A percentile compares a stretch with the other conserved stretches of the same genome.
phyloP scores from a whole-genome alignment of 306 rosid species.

The Vachellia pachyceras region DNA sequence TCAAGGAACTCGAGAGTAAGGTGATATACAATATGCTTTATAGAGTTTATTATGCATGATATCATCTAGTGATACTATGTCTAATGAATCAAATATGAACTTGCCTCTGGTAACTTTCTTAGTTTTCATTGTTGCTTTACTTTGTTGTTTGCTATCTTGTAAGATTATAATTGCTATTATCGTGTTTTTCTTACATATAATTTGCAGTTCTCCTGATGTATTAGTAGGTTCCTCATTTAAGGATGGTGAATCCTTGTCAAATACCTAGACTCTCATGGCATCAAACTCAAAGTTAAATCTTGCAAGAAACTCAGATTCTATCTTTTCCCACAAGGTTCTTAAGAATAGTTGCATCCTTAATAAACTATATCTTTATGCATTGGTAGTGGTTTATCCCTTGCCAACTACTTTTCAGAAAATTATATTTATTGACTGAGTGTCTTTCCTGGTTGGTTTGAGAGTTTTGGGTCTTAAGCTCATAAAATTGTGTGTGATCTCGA shows the following conservation, averaged over 20 bases:
- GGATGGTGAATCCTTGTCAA: no score
- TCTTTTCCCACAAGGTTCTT: no score
- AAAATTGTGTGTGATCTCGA: not conserved
- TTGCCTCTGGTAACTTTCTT: not conserved
- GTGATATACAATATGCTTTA: conserved; percentile 47
- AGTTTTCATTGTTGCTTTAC: not conserved
- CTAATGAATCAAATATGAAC: not conserved
- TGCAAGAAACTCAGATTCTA: no score
- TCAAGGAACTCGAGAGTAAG: conserved; percentile 65
- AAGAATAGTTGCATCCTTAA: no score
- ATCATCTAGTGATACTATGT: not conserved
- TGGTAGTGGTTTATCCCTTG: not conserved
- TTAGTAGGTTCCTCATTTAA: not conserved
- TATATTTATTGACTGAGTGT: not conserved
- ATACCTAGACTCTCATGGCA: no score
- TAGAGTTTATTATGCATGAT: not conserved
- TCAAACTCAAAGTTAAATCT: no score
- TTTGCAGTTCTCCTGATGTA: not conserved
- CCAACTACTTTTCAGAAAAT: not conserved
- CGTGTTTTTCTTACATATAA: not conserved
- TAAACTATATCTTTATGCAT: no score
- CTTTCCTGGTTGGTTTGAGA: not conserved
- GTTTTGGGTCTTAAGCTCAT: not conserved
- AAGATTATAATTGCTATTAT: not conserved
- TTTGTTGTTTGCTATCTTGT: conserved; percentile 3